Conservation (phyloP, 768 basidiomycete species). For the Russula sp. region DNA sequence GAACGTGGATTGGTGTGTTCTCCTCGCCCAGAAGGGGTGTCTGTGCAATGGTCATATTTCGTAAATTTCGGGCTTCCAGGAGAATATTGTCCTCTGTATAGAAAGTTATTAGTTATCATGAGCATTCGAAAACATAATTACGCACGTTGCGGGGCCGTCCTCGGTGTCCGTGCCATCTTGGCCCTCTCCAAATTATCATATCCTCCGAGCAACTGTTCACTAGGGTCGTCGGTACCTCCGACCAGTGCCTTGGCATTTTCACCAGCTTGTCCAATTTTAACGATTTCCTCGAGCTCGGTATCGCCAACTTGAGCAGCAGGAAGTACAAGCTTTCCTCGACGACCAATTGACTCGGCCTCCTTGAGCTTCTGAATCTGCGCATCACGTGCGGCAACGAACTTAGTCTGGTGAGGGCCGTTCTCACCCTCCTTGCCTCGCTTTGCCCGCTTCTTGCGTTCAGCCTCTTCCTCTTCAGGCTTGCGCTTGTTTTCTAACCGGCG, state of each 20-base stretch:
- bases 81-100: slow-evolving; percentile 90
- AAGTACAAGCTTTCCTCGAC: slow-evolving; percentile 77
- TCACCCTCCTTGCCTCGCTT: slow-evolving; percentile 72
- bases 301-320: slow-evolving; percentile 94
- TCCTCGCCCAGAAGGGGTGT: slow-evolving; percentile 96
- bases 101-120: slow-evolving; percentile 18
- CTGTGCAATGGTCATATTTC: slow-evolving; percentile 89
- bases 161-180: slow-evolving; percentile 88
- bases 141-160: slow-evolving; percentile 87
- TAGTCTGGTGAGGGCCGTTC: slow-evolving; percentile 68
- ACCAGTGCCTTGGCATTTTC: slow-evolving; percentile 87
- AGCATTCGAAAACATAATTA: slow-evolving; percentile 1
- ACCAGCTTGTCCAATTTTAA: slow-evolving; percentile 93
- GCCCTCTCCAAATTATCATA: slow-evolving; percentile 89
- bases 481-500: slow-evolving; percentile 95
- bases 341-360: slow-evolving; percentile 93
- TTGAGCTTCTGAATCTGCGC: slow-evolving; percentile 97
- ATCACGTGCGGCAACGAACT: slow-evolving; percentile 95
- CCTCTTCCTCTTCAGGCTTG: slow-evolving; percentile 90
- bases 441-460: slow-evolving; percentile 86
- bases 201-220: slow-evolving; percentile 82
- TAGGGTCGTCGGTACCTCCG: slow-evolving; percentile 77
- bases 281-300: slow-evolving; percentile 92
- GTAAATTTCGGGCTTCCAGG: slow-evolving; percentile 91
- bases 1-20: slow-evolving; percentile 87